Percentiles rank a stretch among this genome's conserved stretches.
phyloP scores from a whole-genome alignment of 345 rosid genomes.

The Sonneratia caseolaris region DNA sequence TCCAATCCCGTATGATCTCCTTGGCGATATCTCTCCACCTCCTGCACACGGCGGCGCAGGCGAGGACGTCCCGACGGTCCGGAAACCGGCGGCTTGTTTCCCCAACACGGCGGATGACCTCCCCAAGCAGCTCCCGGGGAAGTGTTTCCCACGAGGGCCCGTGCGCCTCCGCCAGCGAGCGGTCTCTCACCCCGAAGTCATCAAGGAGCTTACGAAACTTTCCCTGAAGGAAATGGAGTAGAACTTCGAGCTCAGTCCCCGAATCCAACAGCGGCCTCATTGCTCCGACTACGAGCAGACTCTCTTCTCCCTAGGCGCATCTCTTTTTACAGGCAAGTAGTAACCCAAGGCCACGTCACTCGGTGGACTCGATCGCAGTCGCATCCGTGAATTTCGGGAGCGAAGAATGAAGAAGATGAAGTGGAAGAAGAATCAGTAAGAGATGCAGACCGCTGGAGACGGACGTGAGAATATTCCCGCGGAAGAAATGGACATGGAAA shows the following conservation, averaged over 20 bases:
- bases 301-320: too few species aligned
- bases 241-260: neutral
- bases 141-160: slow-evolving; percentile 8
- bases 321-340: too few species aligned
- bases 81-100: neutral
- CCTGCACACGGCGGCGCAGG: slow-evolving; percentile 3
- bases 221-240: neutral
- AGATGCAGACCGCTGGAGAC: too few species aligned
- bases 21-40: slow-evolving; percentile 5
- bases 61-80: neutral
- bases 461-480: too few species aligned
- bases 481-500: too few species aligned
- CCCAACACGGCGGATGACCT: slow-evolving; percentile 1
- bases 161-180: neutral
- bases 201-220: neutral
- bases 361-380: too few species aligned
- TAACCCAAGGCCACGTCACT: too few species aligned
- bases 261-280: too few species aligned
- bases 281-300: too few species aligned
- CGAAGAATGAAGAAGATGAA: too few species aligned
- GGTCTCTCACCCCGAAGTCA: neutral
- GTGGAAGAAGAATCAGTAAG: too few species aligned
- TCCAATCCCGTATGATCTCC: neutral
- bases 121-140: slow-evolving; percentile 4
- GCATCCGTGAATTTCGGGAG: too few species aligned